Evolutionary conservation across 148 eudicot species (phyloP).

Genomic region (Rhododendron henanense): DNA sequence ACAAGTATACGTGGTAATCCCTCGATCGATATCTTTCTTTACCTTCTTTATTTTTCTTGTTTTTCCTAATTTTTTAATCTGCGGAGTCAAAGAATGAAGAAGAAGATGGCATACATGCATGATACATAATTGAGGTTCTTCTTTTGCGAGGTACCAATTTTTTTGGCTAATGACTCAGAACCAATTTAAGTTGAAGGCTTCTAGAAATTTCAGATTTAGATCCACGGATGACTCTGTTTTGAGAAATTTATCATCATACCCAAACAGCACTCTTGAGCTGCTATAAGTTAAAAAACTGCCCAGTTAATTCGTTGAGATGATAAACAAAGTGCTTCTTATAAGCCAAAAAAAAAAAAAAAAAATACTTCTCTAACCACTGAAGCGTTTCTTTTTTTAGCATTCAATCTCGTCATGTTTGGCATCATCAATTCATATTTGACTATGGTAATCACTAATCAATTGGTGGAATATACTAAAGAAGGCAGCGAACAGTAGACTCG

Average conservation of each 20-base stretch:
- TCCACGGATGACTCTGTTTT: neutral
- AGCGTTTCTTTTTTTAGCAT: neutral
- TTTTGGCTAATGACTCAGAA: no score
- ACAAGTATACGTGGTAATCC: no score
- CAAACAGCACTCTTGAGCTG: neutral
- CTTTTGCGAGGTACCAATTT: no score
- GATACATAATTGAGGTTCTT: no score
- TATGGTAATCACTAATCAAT: neutral
- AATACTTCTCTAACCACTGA: neutral
- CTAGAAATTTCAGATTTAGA: no score
- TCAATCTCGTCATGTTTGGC: neutral
- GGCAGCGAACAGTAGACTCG: neutral
- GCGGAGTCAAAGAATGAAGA: no score
- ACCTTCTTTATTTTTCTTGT: no score
- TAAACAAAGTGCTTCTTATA: neutral
- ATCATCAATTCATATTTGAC: neutral
- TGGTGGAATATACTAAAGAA: neutral
- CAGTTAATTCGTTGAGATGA: neutral
- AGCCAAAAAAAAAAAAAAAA: neutral
- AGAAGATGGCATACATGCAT: no score
- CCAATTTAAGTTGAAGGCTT: no score
- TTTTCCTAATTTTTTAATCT: no score
- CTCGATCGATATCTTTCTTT: no score
- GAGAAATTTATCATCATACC: neutral
- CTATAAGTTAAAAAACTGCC: neutral